Conservation (phyloP, 2,329 filamentous ascomycete genomes). For the Botrytis hyacinthi region DNA sequence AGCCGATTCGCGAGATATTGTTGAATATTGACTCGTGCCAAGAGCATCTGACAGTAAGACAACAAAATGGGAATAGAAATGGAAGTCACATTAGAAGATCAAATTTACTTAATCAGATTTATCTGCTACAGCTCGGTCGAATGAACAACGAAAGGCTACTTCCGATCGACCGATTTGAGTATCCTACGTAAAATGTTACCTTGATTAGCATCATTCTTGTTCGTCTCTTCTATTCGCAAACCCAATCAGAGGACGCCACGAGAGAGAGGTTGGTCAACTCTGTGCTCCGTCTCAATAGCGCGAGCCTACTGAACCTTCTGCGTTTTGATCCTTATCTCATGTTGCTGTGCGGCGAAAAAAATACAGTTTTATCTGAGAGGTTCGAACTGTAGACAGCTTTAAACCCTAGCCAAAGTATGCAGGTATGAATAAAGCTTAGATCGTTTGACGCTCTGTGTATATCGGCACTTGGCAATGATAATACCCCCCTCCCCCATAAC, state of each 20-base stretch:
- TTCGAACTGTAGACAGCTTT: background rate
- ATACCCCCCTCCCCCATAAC: background rate
- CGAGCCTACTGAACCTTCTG: background rate
- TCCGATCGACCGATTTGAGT: background rate
- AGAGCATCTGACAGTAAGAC: slow-evolving; percentile 15
- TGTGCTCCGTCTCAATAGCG: no score
- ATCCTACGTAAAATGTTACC: background rate
- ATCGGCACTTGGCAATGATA: background rate
- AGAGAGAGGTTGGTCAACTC: background rate
- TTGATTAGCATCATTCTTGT: background rate
- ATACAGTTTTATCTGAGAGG: background rate
- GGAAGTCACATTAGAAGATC: background rate
- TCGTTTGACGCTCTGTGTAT: background rate
- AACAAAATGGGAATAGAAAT: background rate
- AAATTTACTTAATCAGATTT: background rate
- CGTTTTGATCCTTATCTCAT: background rate
- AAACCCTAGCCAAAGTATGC: background rate
- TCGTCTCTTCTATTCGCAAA: background rate
- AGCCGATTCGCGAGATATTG: background rate
- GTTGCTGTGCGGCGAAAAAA: background rate
- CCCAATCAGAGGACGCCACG: background rate
- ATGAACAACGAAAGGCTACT: background rate
- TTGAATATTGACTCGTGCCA: slow-evolving; percentile 16
- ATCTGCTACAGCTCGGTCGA: background rate
- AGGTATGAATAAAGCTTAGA: background rate